Evolutionary conservation across 805 yeast genomes (phyloP).

Genomic region (Nakazawaea ambrosiae): DNA sequence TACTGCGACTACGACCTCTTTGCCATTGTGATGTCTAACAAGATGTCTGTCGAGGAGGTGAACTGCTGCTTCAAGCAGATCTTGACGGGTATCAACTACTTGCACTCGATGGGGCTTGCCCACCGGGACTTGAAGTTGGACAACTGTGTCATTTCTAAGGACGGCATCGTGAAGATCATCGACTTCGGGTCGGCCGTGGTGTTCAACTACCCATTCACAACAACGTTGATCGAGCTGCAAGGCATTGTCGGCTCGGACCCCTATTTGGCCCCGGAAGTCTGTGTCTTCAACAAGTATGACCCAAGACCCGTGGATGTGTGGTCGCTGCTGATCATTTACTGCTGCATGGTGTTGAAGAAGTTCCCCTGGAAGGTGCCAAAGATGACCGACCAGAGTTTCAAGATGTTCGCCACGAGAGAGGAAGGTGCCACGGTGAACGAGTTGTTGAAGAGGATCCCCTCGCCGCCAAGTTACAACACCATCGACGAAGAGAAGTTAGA

Average conservation of each 20-base stretch:
- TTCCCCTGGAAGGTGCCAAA: conserved; percentile 96
- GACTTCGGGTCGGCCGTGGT: conserved; percentile 95
- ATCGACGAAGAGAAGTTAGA: conserved; percentile 9
- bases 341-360: conserved; percentile 86
- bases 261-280: conserved; percentile 86
- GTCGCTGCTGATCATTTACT: conserved; percentile 86
- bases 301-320: conserved; percentile 93
- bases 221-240: conserved; percentile 63
- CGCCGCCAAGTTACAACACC: conserved; percentile 28
- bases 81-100: conserved; percentile 69
- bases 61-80: conserved; percentile 89
- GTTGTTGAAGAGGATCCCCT: conserved; percentile 47
- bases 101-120: conserved; percentile 81
- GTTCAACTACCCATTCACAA: conserved; percentile 79
- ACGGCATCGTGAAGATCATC: conserved; percentile 83
- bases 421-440: conserved; percentile 63
- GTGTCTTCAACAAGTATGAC: conserved; percentile 75
- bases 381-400: conserved; percentile 72
- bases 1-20: conserved; percentile 89
- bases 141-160: conserved; percentile 78
- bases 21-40: conserved; percentile 91
- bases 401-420: conserved; percentile 69
- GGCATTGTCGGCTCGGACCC: conserved; percentile 91
- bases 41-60: conserved; percentile 73
- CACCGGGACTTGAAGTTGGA: conserved; percentile 90